Base-by-base conservation (phyloP, 1,284 basidiomycete species). In the Rhizopogon hawkerae region DNA sequence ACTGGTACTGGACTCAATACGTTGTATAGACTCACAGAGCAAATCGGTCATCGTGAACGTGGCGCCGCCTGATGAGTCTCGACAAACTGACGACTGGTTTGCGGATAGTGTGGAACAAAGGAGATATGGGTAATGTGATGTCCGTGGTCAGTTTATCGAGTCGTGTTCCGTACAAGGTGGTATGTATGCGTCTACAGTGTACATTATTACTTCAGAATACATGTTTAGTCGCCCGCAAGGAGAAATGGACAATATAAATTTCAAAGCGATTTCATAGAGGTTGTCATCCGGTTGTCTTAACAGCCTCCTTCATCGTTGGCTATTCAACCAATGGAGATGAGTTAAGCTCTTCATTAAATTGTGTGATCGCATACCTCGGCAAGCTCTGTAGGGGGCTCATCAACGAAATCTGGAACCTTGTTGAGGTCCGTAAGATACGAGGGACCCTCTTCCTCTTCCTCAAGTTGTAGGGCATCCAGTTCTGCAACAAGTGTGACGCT, bases 381-480 rank as follows among this genome's bases (percentile, higher is more conserved):
- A 21, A 74, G 35, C 58, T 85, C 85, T n/a, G 81, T 68, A 18
- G 92, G 92, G 24, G 87, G 71, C 51, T 92, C 83, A 61, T 96
- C 92, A 13, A 94, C 72, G 65, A 95, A 93, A 64, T 95, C 92
- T 41, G 93, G 93, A 29, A 81, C 80, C 61, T 89, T 89, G 64
- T 83, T 87, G 46, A 92, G 71, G 63, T 93, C 91, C 23, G 83
- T 72, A 2, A 96, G 74, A 68, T 96, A 96, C 2, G 88, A 89
- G 1, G 89, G 71, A 1, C 85, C 85, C 61, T 92, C 92, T 49
- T 92, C 90, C 58, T 94, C 92, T 48, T 80, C 86, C 57, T 96
- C 93, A 43, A 93, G 69, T 16, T 83, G 83, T 29, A 96, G 72
- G 1, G 92, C 92, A 56, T 95, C 92, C 14, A 96, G 75, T 70